Conservation (phyloP, 2,329 filamentous ascomycete species). For the Aspergillus caelatus region DNA sequence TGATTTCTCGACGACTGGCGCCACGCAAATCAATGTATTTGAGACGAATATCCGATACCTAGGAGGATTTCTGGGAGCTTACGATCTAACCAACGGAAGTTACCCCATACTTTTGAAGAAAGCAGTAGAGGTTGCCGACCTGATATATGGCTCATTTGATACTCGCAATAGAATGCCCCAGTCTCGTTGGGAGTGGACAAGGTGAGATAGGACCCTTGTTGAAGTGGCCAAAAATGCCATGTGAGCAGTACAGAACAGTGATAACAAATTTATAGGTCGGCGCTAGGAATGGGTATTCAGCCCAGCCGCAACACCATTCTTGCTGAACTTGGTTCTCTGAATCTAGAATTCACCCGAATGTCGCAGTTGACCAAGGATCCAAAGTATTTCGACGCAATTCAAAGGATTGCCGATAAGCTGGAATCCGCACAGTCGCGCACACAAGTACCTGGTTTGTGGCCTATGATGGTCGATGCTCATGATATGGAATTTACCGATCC, state of each 20-base stretch:
- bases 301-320: slow-evolving; percentile 66
- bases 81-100: slow-evolving; percentile 76
- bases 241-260: background rate
- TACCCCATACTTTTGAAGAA: slow-evolving; percentile 75
- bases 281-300: slow-evolving; percentile 36
- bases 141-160: slow-evolving; percentile 82
- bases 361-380: slow-evolving; percentile 79
- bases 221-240: background rate
- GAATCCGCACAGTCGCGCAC: slow-evolving; percentile 73
- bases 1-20: slow-evolving; percentile 76
- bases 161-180: slow-evolving; percentile 93
- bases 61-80: slow-evolving; percentile 81
- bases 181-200: slow-evolving; percentile 77
- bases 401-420: slow-evolving; percentile 78
- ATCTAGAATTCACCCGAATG: slow-evolving; percentile 88
- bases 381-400: slow-evolving; percentile 88
- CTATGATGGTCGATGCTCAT: slow-evolving; percentile 67
- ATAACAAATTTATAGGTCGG: slow-evolving; percentile 28
- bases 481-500: slow-evolving; percentile 32
- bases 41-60: slow-evolving; percentile 92
- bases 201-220: slow-evolving; percentile 40
- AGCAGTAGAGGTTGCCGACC: slow-evolving; percentile 77
- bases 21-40: slow-evolving; percentile 77
- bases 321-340: slow-evolving; percentile 75
- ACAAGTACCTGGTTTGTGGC: slow-evolving; percentile 76